These are phyloP conservation scores for Phascolomyces articulosus DNA, from an alignment of 371 early-diverging fungal species.

Conservation along the genomic window DNA sequence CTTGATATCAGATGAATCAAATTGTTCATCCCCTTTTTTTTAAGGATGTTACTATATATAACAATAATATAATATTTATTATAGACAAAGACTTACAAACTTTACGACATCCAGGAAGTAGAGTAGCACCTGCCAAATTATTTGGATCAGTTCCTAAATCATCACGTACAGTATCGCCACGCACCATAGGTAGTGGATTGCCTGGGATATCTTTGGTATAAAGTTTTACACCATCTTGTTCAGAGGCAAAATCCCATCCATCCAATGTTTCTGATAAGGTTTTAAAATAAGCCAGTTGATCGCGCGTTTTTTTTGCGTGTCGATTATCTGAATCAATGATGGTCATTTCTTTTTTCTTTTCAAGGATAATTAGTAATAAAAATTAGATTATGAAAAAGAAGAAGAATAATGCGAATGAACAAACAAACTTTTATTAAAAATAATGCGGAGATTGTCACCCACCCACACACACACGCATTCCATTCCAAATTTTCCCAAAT, in stretches of 20 bases:
- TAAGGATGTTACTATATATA: background rate
- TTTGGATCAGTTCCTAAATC: slow-evolving; percentile 5
- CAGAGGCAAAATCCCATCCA: slow-evolving; percentile 9
- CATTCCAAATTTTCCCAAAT: no score
- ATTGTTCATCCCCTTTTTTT: slow-evolving; percentile 29
- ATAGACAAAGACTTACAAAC: slow-evolving; percentile 14
- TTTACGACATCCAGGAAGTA: slow-evolving; percentile 16
- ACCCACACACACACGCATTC: no score
- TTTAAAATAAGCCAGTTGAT: slow-evolving; percentile 23
- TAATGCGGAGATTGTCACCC: no score
- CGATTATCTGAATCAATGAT: slow-evolving; percentile 27
- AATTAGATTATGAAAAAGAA: background rate
- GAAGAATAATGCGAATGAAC: background rate
- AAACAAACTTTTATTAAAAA: no score
- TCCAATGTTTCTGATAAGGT: slow-evolving; percentile 18
- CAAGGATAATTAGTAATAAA: no score
- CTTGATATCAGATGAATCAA: slow-evolving; percentile 38
- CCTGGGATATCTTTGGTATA: slow-evolving; percentile 18
- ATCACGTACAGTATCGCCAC: slow-evolving; percentile 17
- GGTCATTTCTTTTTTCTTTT: slow-evolving; percentile 19
- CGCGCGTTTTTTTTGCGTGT: slow-evolving; percentile 23
- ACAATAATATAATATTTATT: background rate
- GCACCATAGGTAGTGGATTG: slow-evolving; percentile 14
- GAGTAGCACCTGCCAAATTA: slow-evolving; percentile 11
- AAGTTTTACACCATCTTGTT: slow-evolving; percentile 19